Conservation (phyloP, 495 filamentous ascomycete genomes). For the Aspergillus indologenus region DNA sequence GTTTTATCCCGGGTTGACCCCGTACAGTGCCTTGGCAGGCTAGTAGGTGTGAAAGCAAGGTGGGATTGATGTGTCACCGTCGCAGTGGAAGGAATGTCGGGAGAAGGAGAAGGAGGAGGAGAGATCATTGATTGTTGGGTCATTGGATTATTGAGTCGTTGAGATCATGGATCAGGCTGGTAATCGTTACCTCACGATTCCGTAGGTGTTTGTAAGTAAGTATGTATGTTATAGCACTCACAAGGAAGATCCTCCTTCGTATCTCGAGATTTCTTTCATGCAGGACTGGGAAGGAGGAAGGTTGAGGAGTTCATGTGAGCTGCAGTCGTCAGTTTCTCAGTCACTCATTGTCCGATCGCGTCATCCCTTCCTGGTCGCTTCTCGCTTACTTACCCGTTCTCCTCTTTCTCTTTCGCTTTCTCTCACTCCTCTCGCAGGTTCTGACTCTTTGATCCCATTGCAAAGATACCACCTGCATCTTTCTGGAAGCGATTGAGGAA, state of each 20-base stretch:
- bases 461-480: no score
- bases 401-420: neutral
- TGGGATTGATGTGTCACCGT: neutral
- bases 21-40: conserved; percentile 25
- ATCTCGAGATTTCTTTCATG: neutral
- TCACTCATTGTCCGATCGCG: neutral
- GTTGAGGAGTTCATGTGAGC: neutral
- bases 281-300: neutral
- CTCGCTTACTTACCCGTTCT: neutral
- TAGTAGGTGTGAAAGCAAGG: neutral
- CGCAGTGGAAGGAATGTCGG: neutral
- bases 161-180: neutral
- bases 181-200: neutral
- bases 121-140: no score
- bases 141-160: no score
- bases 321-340: neutral
- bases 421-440: neutral
- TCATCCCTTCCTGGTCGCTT: neutral
- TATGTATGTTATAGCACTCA: neutral
- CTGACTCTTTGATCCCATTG: no score
- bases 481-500: no score
- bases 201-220: neutral
- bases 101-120: no score
- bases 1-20: conserved; percentile 50
- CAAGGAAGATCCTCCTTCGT: neutral